Base-by-base conservation (phyloP, 2,329 filamentous ascomycete species). In the Fusarium albidum region DNA sequence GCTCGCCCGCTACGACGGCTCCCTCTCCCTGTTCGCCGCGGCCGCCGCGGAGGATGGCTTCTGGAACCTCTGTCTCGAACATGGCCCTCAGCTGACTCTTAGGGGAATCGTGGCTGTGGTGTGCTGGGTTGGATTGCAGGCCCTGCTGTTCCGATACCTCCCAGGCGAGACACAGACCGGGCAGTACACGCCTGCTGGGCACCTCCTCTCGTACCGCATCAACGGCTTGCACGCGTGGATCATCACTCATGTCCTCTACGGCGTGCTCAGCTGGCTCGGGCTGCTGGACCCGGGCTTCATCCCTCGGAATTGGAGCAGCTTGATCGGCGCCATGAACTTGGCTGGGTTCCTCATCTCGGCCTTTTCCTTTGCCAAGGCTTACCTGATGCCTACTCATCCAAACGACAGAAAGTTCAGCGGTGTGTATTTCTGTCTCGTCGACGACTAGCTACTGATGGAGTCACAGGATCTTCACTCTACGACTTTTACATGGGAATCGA, bases 401-500 rank as follows among this genome's bases (percentile, higher is more conserved):
- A 67, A 71, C 6, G 76, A 78, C 52, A 64, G 74, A 21, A 78
- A 77, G 45, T 78, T 78, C 40, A 77, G 74, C 61, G 72, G 72
- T 72, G 42, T 14, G 66, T 61, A n/a, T n/a, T n/a, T n/a, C n/a
- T n/a, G n/a, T n/a, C n/a, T n/a, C n/a, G n/a, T n/a, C n/a, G n/a
- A n/a, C 17, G 6, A 14, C 18, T 39, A 21, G 21, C 21, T 9
- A 14, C n/a, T n/a, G n/a, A n/a, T n/a, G n/a, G n/a, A n/a, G n/a
- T n/a, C n/a, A 5, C 11, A 75, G 75, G 69, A 17, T 77, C 71
- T 3, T 58, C 63, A 2, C 39, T 76, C 0, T 78, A 78, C 34
- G 77, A 80, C 52, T 69, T 79, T 42, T 79, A 74, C 46, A 78
- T 77, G 72, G 77, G 77, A 1, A 72, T 79, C 25, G 77, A 80